These are phyloP conservation scores for Salvia rosmarinus DNA, from an alignment of 257 asterid species.

Conservation along the genomic window DNA sequence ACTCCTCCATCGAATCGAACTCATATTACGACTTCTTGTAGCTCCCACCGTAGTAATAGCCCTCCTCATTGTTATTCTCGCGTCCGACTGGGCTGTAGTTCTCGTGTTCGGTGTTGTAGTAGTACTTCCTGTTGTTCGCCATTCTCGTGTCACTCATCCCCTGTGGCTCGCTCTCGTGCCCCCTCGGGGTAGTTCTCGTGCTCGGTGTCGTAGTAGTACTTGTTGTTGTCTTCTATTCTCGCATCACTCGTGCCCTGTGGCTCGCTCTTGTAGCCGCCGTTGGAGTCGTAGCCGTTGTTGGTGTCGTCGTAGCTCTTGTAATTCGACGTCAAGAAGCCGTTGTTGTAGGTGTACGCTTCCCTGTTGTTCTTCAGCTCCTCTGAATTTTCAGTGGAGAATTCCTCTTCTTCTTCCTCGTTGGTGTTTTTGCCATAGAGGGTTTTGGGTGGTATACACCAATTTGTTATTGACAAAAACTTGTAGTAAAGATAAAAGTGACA, in stretches of 20 bases:
- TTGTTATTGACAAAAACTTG: no score
- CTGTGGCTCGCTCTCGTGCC: constrained; percentile 30
- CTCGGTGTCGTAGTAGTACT: constrained; percentile 39
- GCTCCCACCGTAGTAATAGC: constrained; percentile 31
- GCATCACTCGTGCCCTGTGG: constrained; percentile 68
- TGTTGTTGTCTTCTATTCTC: constrained; percentile 45
- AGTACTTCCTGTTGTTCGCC: constrained; percentile 41
- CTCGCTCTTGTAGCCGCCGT: constrained; percentile 18
- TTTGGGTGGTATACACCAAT: no score
- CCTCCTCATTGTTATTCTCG: constrained; percentile 36
- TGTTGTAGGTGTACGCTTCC: constrained; percentile 30
- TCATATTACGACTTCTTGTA: constrained; percentile 48
- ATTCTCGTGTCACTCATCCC: constrained; percentile 65
- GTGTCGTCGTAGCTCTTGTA: constrained; percentile 24
- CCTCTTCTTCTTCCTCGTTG: constrained; percentile 34
- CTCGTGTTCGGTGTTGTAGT: constrained; percentile 31
- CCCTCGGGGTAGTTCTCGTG: constrained; percentile 31
- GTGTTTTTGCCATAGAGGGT: constrained; percentile 42
- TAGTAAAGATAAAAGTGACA: background rate
- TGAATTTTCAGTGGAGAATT: constrained; percentile 30
- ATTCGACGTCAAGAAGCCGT: constrained; percentile 26
- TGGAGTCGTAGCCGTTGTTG: constrained; percentile 21
- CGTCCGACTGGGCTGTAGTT: constrained; percentile 25
- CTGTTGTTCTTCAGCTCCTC: constrained; percentile 31
- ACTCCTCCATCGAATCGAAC: constrained; percentile 67